Base-by-base conservation (phyloP, 1,284 basidiomycete genomes). In the Ceratobasidium sp. region DNA sequence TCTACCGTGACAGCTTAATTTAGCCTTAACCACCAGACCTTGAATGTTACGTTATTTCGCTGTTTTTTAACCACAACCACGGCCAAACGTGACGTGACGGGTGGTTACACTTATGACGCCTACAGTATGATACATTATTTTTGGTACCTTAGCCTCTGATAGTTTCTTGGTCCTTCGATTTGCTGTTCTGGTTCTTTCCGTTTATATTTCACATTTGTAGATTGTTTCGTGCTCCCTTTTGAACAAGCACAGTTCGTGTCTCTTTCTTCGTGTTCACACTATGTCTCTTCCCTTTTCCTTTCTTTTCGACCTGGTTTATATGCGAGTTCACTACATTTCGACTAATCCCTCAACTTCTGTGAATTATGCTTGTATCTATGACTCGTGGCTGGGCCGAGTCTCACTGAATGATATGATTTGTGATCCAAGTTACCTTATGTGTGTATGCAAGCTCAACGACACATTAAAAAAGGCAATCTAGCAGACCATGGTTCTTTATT, bases 321-420 rank as follows among this genome's bases (percentile, higher is more conserved):
- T 35, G 35, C n/a, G n/a, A 8, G 11, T 52, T 52, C 50, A 21
- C 28, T 55, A 55, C 54, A 55, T 28, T 55, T 55, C 16, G 23
- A 16, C 35, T 55, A 55, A 55, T 55, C 35, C 54, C 14, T 21
- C 28, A 4, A 55, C 11, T 38, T 38, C 35, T 38, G 30, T 55
- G 54, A 55, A 55, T 55, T 55, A 55, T 55, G 35, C 4, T 18
- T 55, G 28, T 55, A 55, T 55, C 28, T 55, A 55, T 55, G 30
- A 14, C 16, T 55, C 30, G 16, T 18, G 54, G 11, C 28, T 55
- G 16, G 54, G 50, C 50, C 50, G 11, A 38, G 35, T 38, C 35
- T 38, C 11, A 38, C 54, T 55, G 54, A 55, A 55, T 55, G 14
- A 5, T 32, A 21, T 55, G 54, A 38, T 55, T 32, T 32, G 54